phyloP scores from a whole-genome alignment of 2,329 filamentous ascomycete genomes.

The Drechslera avenae region DNA sequence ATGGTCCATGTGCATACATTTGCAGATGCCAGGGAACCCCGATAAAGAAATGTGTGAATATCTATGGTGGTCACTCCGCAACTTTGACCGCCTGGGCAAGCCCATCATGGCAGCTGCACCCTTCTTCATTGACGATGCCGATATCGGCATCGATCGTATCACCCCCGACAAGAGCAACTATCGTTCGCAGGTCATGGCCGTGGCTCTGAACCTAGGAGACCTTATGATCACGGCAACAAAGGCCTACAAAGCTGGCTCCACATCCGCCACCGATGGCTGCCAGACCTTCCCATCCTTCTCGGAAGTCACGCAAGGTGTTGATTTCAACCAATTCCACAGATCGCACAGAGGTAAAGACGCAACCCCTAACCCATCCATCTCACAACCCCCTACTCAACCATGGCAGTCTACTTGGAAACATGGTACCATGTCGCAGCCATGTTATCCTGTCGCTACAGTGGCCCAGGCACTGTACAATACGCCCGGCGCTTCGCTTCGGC shows the following conservation, averaged over 20 bases:
- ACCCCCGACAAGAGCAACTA: not conserved
- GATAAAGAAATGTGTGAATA: conserved; percentile 3
- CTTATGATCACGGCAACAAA: conserved; percentile 2
- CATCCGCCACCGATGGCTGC: not conserved
- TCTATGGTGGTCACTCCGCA: conserved; percentile 7
- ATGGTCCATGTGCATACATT: conserved; percentile 7
- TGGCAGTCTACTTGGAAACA: conserved; percentile 2
- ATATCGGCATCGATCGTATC: conserved; percentile 1
- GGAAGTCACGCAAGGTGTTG: not conserved
- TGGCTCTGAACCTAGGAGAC: not conserved
- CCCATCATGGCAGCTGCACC: conserved; percentile 6
- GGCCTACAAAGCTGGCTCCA: conserved; percentile 2
- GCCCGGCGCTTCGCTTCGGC: not conserved
- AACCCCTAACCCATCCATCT: not conserved
- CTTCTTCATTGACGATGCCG: conserved; percentile 7
- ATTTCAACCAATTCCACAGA: conserved; percentile 3
- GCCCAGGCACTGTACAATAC: conserved; percentile 2
- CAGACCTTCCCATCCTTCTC: not conserved
- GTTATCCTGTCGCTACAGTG: conserved; percentile 8
- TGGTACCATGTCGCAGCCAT: conserved; percentile 10
- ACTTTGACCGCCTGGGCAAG: conserved; percentile 7
- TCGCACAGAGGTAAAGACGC: conserved; percentile 3
- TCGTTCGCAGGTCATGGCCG: conserved; percentile 4
- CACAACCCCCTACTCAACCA: not conserved
- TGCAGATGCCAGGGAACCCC: conserved; percentile 1